Evolutionary conservation across 352 stramenopile genomes (phyloP), one percentile per base, ranked within the genome.

Genomic region (Globisporangium spinosum): DNA sequence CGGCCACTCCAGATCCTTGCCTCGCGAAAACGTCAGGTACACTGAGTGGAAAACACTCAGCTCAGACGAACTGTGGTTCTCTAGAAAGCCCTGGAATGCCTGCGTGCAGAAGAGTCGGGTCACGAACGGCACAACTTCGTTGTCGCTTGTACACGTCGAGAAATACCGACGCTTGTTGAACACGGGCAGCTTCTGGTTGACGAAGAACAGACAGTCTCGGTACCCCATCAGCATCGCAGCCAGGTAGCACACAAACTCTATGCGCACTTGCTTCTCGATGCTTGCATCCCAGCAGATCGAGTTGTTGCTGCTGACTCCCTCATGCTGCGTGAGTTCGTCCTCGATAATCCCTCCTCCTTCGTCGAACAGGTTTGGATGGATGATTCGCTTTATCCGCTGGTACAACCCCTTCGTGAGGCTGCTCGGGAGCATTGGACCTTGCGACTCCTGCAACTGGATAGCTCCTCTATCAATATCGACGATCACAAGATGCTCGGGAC

Each of bases 91-190:
- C 58, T 95, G 85, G 59, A 93, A 95, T 5, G 87, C 75, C 67
- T 95, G 87, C 0, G 87, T 93, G 35, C 73, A 80, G 7, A 95
- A 88, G 1, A 95, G 17, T 27, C 79, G 75, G 22, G 85, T 89
- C 60, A 90, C 71, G 43, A 95, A 83, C 23, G 87, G 85, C 20
- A 78, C 76, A 4, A 88, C 78, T 35, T 95, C 83, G 60, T 63
- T 89, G 56, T 91, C 83, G 17, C 64, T 70, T 0, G 76, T 74
- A 62, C 83, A 77, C 22, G 71, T 91, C 12, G 87, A 70, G 49
- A 93, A 87, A 68, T 93, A 95, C 1, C 87, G 76, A 2, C 85
- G 83, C 65, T 95, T 93, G 77, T 95, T 93, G 68, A 95, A 95
- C n/a, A 95, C 87, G 3, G 87, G 85, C 9, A 95, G 76, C 57